Evolutionary conservation across 139 green algal species (phyloP), one percentile per base, ranked within the genome.

Genomic region (Volvox reticuliferus): DNA sequence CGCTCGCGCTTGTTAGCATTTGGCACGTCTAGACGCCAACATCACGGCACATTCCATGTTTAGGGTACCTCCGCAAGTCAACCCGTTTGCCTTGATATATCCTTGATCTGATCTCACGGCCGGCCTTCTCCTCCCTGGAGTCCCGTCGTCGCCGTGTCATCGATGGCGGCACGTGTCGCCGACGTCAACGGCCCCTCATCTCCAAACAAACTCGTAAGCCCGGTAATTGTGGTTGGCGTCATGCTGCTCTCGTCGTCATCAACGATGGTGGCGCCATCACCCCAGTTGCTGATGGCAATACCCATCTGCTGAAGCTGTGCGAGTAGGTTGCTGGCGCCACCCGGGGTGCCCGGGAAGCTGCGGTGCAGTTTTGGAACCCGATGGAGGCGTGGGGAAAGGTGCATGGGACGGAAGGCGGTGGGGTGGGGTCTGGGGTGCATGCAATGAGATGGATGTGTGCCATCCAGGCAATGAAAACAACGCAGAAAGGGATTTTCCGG

Each of bases 261-360:
- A 55, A 55, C 44, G 44, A 9, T 55, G 9, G 32, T 24, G 28
- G 37, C 22, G 76, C 21, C 32, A 35, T 65, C 79, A 44, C n/a
- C 32, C 67, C 36, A 63, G 44, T 55, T 55, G 9, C 44, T 55
- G 44, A 55, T 55, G 22, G 12, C 12, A 9, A 89, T 5, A 0
- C 85, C 69, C 69, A 89, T 63, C 28, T 50, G 69, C 16, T 71
- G 67, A n/a, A 89, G 85, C 69, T n/a, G 14, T 0, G 69, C 68
- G 28, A 19, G 50, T 36, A 89, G 85, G 68, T 69, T 37, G 67
- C 36, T 44, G 67, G 26, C 16, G 12, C 35, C 67, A 22, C 36
- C 67, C 1, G 83, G 36, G 0, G 67, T 68, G 26, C 0, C 35
- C 9, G 14, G 12, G 81, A 19, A 65, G 65, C 36, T 80, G 83